Evolutionary conservation across 495 filamentous ascomycete species (phyloP), one percentile per base, ranked within the genome.

Genomic region (Podospora tetraspora): DNA sequence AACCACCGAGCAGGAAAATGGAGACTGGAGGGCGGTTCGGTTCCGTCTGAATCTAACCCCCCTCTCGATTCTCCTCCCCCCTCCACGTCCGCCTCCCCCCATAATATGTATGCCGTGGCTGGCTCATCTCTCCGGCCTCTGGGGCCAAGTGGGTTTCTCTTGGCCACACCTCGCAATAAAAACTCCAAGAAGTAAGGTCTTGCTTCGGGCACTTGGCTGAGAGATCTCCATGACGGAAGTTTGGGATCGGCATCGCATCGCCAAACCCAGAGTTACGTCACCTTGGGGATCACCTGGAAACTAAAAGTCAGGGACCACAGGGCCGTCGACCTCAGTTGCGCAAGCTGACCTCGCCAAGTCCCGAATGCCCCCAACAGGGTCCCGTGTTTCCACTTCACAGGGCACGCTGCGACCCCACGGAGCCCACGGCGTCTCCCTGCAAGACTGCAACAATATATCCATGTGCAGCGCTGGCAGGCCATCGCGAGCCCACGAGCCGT

Each of bases 251-350:
- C 29, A 21, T 32, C 29, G 60, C 24, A 62, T 59, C 29, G 60
- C 60, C 23, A 23, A 62, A n/a, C 12, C 23, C 19, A 32, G 3
- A 62, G 60, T 62, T 62, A 62, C 60, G 60, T 62, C 60, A 62
- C 60, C 60, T 9, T 32, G 27, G 22, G 22, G 22, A 59, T 59
- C 58, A 52, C 43, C n/a, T 19, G 37, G 43, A 52, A 52, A 8
- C 43, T 3, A 37, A 19, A 52, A 52, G 43, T 52, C 43, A 52
- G 43, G 43, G 43, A 52, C 43, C 43, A 52, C 43, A 52, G 2
- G 43, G 43, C 43, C 43, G 11, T 19, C 43, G 13, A 52, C 3
- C 34, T 43, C 34, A 43, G 0, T 16, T 52, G 43, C 43, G 6
- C 34, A 13, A 43, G 34, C 34, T 43, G 34, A 43, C 25, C 25